phyloP scores from a whole-genome alignment of 2,329 filamentous ascomycete genomes.

The Ilyonectria mors-panacis region DNA sequence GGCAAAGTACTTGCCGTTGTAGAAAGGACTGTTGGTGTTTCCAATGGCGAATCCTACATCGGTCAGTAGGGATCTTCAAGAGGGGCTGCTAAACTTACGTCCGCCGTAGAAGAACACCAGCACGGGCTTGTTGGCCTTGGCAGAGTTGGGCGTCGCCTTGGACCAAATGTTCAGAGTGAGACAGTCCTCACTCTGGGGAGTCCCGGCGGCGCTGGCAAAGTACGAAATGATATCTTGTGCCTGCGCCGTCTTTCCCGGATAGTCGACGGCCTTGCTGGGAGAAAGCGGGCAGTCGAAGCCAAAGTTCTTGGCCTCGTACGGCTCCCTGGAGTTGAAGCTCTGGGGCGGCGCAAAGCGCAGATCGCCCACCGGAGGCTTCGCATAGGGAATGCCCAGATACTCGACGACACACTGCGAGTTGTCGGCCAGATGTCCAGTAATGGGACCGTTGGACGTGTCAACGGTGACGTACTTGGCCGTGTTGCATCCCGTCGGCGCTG shows the following conservation, averaged over 20 bases:
- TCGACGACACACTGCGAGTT: conserved; percentile 53
- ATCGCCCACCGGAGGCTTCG: conserved; percentile 53
- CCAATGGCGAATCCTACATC: conserved; percentile 55
- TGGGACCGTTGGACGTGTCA: conserved; percentile 50
- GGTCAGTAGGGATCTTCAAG: not conserved
- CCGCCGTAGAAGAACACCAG: conserved; percentile 44
- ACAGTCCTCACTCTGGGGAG: conserved; percentile 41
- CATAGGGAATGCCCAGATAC: conserved; percentile 59
- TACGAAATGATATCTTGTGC: conserved; percentile 39
- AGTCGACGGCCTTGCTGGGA: conserved; percentile 35
- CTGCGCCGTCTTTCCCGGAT: conserved; percentile 39
- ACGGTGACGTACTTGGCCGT: conserved; percentile 44
- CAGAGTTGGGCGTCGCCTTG: conserved; percentile 35
- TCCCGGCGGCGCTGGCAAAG: conserved; percentile 40
- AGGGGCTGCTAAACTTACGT: conserved; percentile 14
- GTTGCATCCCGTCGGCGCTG: conserved; percentile 30
- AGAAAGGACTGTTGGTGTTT: conserved; percentile 55
- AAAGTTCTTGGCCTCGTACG: conserved; percentile 31
- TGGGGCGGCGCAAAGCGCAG: conserved; percentile 56
- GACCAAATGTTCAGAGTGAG: conserved; percentile 45
- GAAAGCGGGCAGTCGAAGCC: conserved; percentile 41
- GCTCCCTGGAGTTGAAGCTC: conserved; percentile 36
- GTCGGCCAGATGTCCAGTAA: conserved; percentile 52
- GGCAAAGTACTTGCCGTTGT: conserved; percentile 61
- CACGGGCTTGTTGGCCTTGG: conserved; percentile 36